Evolutionary conservation across 2,329 filamentous ascomycete genomes (phyloP), one percentile per base, ranked within the genome.

Genomic region (Monosporascus cannonballus): DNA sequence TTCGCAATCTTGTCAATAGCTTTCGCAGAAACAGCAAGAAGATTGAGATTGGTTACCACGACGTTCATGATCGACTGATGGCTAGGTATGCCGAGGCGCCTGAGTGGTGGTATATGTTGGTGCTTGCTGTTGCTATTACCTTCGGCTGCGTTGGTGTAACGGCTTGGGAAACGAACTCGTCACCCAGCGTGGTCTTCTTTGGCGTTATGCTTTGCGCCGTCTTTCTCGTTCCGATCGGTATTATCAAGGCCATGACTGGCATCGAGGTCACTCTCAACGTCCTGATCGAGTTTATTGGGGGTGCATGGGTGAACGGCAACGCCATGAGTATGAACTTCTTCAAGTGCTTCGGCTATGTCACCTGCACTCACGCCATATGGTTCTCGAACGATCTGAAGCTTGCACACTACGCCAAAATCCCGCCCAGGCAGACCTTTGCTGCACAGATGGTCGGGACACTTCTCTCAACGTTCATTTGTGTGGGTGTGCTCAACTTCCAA

Each of bases 381-480:
- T 62, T 64, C 57, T 54, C 59, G 38, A 59, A 52, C 57, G 75
- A 75, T 56, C 62, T 76, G 37, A 77, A 77, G 63, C 72, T 77
- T 15, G 75, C 74, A 8, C 75, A 77, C 56, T 83, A 83, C 64
- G 74, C 80, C 68, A 83, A 83, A 69, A 81, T 85, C 18, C 80
- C 82, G 5, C 82, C 82, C 0, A 75, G 78, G 11, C 75, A 82
- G 30, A 79, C 81, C 3, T 85, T 85, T 58, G 67, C 72, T 22
- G 80, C 80, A 1, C 81, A 85, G 65, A 79, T 84, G 61, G 69
- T 78, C 9, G 79, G 80, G 36, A 84, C 79, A 2, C 69, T 83
- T 20, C 66, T 80, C 20, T 77, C 76, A 47, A 79, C 75, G 1
- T 69, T 81, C 46, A 73, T 80, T 42, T 77, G 74, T 55, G 73